Evolutionary conservation across 768 basidiomycete genomes (phyloP), one percentile per base, ranked within the genome.

Genomic region (Lactarius akahatsu): DNA sequence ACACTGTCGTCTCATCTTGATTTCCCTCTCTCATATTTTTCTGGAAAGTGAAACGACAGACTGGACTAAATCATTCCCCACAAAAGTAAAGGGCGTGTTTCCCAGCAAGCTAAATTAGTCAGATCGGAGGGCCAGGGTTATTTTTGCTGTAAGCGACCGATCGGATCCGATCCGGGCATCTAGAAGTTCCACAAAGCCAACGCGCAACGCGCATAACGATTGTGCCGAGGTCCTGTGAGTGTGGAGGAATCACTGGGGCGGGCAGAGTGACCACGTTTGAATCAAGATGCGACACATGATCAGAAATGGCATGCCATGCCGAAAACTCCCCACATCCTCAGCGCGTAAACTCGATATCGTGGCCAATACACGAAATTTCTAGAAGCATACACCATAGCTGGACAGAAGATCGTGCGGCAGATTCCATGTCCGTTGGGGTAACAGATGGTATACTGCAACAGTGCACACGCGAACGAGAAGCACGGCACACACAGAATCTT

Each of bases 171-270:
- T 66, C 65, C 47, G 20, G 34, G 52, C 56, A 32, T 57, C 65
- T 65, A 65, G 64, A 65, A 61, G 16, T 26, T 43, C 54, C 54
- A 62, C 50, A 56, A n/a, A n/a, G 20, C 20, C 20, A 40, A 45
- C 36, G 50, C 11, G 38, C 57, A 59, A 38, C 8, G 32, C 18
- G 61, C 60, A 61, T 36, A 45, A 32, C 52, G 43, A 47, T 30
- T 32, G 36, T 23, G 47, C 23, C 4, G 8, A 28, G 50, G 30
- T 23, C 59, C n/a, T 57, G 36, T 40, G 56, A 58, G 28, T 13
- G 45, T 23, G 20, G 61, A 34, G 34, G 26, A 16, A 41, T 62
- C n/a, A 58, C 40, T 57, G 38, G 34, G 41, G 43, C 36, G 45
- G n/a, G 32, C 45, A 20, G 56, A 57, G 36, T 20, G 4, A 38